phyloP scores from a whole-genome alignment of 805 yeast genomes.

The Cyberlindnera americana region DNA sequence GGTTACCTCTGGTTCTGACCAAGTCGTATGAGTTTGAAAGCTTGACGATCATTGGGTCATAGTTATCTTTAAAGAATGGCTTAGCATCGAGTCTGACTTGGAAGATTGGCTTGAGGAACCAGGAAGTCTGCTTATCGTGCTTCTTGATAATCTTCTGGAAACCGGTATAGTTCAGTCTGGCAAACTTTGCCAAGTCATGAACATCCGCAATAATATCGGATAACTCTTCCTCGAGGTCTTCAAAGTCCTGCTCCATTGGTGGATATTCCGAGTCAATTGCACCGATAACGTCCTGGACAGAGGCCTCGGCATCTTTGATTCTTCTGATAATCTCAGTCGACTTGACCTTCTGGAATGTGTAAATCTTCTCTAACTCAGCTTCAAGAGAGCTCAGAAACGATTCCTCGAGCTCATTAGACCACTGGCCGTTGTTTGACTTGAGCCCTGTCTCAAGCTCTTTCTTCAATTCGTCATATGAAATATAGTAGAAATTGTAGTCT shows the following conservation, averaged over 20 bases:
- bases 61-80: constrained; percentile 94
- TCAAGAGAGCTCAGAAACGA: constrained; percentile 71
- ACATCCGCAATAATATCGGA: constrained; percentile 94
- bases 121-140: constrained; percentile 86
- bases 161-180: constrained; percentile 92
- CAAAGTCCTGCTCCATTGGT: constrained; percentile 64
- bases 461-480: constrained; percentile 88
- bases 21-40: constrained; percentile 85
- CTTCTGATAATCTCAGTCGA: constrained; percentile 82
- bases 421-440: constrained; percentile 49
- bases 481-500: constrained; percentile 87
- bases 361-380: constrained; percentile 86
- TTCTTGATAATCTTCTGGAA: constrained; percentile 95
- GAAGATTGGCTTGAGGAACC: constrained; percentile 84
- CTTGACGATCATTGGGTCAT: constrained; percentile 84
- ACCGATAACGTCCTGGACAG: constrained; percentile 63
- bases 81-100: constrained; percentile 89
- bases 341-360: constrained; percentile 84
- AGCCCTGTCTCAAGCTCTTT: constrained; percentile 70
- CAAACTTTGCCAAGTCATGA: constrained; percentile 91
- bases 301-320: constrained; percentile 74
- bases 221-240: constrained; percentile 69
- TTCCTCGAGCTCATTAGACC: constrained; percentile 82
- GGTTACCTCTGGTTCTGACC: constrained; percentile 94
- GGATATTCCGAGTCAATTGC: constrained; percentile 48